These are phyloP conservation scores for Leucosporidium yakuticum DNA, from an alignment of 768 basidiomycete species.

Conservation along the genomic window DNA sequence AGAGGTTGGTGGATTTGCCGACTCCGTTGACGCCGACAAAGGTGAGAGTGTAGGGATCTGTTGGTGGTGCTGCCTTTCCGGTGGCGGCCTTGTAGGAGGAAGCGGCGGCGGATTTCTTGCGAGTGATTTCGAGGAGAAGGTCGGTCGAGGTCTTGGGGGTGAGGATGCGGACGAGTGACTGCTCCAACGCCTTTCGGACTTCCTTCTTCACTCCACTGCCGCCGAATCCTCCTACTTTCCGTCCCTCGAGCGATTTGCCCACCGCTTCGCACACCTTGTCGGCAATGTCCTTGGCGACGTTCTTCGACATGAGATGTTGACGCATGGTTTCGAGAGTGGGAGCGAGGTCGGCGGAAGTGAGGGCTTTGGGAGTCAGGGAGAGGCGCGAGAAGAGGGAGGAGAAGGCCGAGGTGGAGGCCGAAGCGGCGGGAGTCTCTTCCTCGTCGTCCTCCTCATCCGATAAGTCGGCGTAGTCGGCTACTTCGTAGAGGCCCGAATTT, in stretches of 20 bases:
- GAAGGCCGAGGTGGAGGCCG: conserved; percentile 17
- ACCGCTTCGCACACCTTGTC: conserved; percentile 92
- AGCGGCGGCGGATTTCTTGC: conserved; percentile 64
- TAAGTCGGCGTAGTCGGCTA: conserved; percentile 70
- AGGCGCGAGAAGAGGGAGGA: conserved; percentile 32
- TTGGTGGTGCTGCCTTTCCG: conserved; percentile 38
- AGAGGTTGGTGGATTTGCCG: conserved; percentile 95
- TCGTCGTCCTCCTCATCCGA: conserved; percentile 49
- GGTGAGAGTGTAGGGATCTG: conserved; percentile 73
- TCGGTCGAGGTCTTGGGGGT: conserved; percentile 98
- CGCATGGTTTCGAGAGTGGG: conserved; percentile 92
- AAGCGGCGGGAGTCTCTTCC: conserved; percentile 5
- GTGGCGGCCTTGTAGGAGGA: conserved; percentile 49
- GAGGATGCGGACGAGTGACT: conserved; percentile 81
- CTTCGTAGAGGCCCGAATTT: conserved; percentile 60
- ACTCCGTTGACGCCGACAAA: conserved; percentile 99
- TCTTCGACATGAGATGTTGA: conserved; percentile 96
- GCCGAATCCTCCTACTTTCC: conserved; percentile 49
- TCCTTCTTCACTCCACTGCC: conserved; percentile 65
- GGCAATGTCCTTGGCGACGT: conserved; percentile 91
- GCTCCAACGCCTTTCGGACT: conserved; percentile 73
- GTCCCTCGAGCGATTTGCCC: conserved; percentile 80
- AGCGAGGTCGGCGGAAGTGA: conserved; percentile 73
- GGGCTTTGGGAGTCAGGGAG: conserved; percentile 53
- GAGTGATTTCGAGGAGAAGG: conserved; percentile 82